These are phyloP conservation scores for Paradendryphiella salina DNA, from an alignment of 2,329 filamentous ascomycete genomes.

Conservation along the genomic window DNA sequence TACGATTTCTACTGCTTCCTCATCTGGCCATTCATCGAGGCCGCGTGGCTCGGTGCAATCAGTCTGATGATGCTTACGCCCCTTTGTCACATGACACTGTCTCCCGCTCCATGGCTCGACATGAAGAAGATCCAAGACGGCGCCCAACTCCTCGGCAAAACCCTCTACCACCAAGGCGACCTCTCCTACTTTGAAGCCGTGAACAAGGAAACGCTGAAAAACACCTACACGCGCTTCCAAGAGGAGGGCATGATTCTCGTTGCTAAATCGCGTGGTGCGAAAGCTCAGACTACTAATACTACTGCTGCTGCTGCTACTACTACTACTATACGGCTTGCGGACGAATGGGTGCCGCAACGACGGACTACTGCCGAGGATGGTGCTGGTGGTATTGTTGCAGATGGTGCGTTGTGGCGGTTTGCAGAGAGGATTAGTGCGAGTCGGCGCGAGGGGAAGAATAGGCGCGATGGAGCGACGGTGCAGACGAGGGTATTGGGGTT, in stretches of 20 bases:
- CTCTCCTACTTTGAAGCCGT: constrained; percentile 97
- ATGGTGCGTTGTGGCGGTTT: constrained; percentile 87
- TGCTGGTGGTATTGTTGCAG: constrained; percentile 61
- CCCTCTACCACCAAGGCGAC: constrained; percentile 95
- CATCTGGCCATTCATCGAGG: constrained; percentile 97
- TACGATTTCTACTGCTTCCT: constrained; percentile 99
- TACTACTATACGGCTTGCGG: constrained; percentile 67
- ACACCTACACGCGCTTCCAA: constrained; percentile 83
- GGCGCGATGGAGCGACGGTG: constrained; percentile 89
- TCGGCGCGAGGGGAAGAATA: constrained; percentile 90
- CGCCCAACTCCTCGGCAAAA: constrained; percentile 87
- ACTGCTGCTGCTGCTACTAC: constrained; percentile 25
- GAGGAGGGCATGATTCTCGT: constrained; percentile 87
- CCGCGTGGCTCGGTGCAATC: constrained; percentile 87
- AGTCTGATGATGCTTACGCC: constrained; percentile 85
- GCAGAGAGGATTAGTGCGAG: constrained; percentile 83
- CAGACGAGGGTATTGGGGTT: constrained; percentile 77
- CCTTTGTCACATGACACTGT: no score
- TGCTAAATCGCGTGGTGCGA: constrained; percentile 56
- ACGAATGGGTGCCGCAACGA: constrained; percentile 73
- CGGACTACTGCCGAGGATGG: constrained; percentile 56
- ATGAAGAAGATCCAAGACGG: constrained; percentile 75
- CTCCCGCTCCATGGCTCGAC: constrained; percentile 78
- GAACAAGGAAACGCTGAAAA: constrained; percentile 96
- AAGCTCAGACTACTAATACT: constrained; percentile 59